Conservation (phyloP, 2,329 filamentous ascomycete genomes). For the Neoscytalidium dimidiatum region DNA sequence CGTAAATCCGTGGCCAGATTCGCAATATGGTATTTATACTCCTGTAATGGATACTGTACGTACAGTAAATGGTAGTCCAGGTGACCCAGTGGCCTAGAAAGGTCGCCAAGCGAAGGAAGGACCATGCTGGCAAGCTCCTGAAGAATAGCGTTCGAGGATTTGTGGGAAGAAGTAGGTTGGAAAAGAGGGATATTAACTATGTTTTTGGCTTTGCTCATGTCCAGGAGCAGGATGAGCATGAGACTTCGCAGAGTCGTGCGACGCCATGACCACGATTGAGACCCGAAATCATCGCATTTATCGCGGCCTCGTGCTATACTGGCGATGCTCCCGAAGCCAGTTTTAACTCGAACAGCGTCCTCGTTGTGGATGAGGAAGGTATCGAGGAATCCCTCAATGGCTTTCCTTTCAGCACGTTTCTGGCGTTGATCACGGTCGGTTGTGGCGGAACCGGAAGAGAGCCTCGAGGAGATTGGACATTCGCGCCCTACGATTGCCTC, state of each 20-base stretch:
- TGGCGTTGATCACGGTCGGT: slow-evolving; percentile 38
- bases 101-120: slow-evolving; percentile 60
- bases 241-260: slow-evolving; percentile 60
- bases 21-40: slow-evolving; percentile 58
- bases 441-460: slow-evolving; percentile 37
- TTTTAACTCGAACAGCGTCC: slow-evolving; percentile 49
- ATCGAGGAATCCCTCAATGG: slow-evolving; percentile 56
- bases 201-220: slow-evolving; percentile 51
- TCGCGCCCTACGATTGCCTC: slow-evolving; percentile 63
- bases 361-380: slow-evolving; percentile 61
- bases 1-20: slow-evolving; percentile 65
- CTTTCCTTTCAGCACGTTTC: slow-evolving; percentile 41
- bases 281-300: slow-evolving; percentile 42
- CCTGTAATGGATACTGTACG: slow-evolving; percentile 59
- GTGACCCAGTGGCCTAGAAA: slow-evolving; percentile 56
- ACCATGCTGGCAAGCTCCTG: slow-evolving; percentile 55
- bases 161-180: slow-evolving; percentile 52
- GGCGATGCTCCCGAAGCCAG: slow-evolving; percentile 40
- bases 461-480: slow-evolving; percentile 39
- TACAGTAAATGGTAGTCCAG: slow-evolving; percentile 58
- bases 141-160: slow-evolving; percentile 58
- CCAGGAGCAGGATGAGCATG: slow-evolving; percentile 62
- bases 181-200: slow-evolving; percentile 51
- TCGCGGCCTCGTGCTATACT: slow-evolving; percentile 38
- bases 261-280: slow-evolving; percentile 52